Evolutionary conservation across 768 basidiomycete genomes (phyloP), one percentile per base, ranked within the genome.

Genomic region (Daedalea quercina): DNA sequence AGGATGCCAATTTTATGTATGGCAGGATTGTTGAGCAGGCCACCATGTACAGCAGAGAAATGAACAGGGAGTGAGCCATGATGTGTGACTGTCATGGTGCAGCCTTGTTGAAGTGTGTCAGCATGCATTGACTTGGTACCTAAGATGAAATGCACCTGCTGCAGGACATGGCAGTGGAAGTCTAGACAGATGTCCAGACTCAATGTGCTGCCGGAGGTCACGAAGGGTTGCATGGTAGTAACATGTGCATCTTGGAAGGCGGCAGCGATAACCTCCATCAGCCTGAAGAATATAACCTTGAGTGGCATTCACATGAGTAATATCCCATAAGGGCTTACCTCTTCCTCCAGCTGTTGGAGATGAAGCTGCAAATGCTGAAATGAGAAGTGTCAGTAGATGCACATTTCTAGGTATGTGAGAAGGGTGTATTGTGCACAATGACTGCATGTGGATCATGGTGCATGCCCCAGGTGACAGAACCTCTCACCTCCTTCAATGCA

Each of bases 141-240:
- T 13, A 9, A 25, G 34, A 53, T 40, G n/a, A 4, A 25, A 37
- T 23, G 28, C 3, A 61, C 60, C 60, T 51, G 55, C 17, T 11
- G 53, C 24, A 2, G 60, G 60, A 44, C 60, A 61, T 33, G 54
- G 55, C 3, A 61, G 23, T 1, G 50, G 28, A 0, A 61, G 12
- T 35, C 55, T 47, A 1, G 55, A 53, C 50, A 61, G 28, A 40
- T 61, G 60, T 42, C 57, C 58, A 0, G 52, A 45, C 33, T 51
- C 35, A 2, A 61, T 44, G 20, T 61, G 60, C 19, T 53, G 31
- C 19, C 28, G 19, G 17, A 61, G 47, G 7, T 54, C 57, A 35
- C 31, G 17, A 22, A 53, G n/a, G 3, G 37, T 49, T 22, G 24
- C 37, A 45, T 58, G 57, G 17, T 31, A 25, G 19, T 48, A 50